phyloP scores from a whole-genome alignment of 257 asterid species.

The Vinca minor region DNA sequence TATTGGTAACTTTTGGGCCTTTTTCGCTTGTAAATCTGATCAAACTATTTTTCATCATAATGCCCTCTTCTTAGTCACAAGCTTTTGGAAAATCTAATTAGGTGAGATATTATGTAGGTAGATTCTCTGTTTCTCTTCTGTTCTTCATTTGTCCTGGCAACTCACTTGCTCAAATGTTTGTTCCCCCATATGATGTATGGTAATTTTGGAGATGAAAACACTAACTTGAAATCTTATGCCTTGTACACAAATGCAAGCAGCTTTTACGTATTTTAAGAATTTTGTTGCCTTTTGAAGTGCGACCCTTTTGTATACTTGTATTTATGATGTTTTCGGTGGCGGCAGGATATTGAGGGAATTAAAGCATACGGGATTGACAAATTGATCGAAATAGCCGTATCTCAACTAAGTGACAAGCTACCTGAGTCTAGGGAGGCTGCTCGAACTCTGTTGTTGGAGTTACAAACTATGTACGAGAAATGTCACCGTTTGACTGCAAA shows the following conservation, averaged over 20 bases:
- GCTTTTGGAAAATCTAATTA: background rate
- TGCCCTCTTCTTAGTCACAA: background rate
- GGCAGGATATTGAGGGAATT: constrained; percentile 73
- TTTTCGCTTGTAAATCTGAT: background rate
- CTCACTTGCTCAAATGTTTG: background rate
- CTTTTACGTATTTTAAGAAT: background rate
- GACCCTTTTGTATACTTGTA: background rate
- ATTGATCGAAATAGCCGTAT: constrained; percentile 67
- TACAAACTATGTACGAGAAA: constrained; percentile 54
- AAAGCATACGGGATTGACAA: constrained; percentile 70
- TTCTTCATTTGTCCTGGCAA: background rate
- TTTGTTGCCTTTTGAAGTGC: background rate
- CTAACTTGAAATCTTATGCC: background rate
- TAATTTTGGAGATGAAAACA: background rate
- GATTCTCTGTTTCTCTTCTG: background rate
- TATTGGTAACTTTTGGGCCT: background rate
- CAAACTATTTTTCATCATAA: background rate
- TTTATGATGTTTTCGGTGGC: constrained; percentile 2
- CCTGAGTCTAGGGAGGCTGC: constrained; percentile 97
- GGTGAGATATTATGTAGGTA: background rate
- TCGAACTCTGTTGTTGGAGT: constrained; percentile 63
- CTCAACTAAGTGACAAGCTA: constrained; percentile 83
- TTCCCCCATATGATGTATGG: background rate
- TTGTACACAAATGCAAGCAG: background rate
- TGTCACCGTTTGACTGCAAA: constrained; percentile 23